phyloP scores from a whole-genome alignment of 768 basidiomycete genomes.

The Crassisporium funariophilum region DNA sequence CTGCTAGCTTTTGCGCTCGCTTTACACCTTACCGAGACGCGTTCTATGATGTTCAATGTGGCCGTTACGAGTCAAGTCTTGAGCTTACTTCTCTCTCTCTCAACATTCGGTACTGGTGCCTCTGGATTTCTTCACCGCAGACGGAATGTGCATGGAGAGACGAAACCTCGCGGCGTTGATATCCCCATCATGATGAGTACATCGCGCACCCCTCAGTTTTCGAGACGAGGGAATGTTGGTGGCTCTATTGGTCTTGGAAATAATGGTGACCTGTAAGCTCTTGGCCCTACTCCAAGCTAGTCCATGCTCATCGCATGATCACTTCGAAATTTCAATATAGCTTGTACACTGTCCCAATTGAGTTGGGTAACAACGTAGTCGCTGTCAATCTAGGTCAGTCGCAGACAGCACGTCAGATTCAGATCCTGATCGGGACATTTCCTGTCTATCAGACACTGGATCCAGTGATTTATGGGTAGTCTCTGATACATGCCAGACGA shows the following conservation, averaged over 20 bases:
- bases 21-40: too few relatives aligned
- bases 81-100: too few relatives aligned
- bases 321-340: conserved; percentile 16
- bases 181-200: conserved; percentile 22
- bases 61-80: too few relatives aligned
- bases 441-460: conserved; percentile 55
- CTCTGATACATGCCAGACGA: conserved; percentile 47
- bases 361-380: conserved; percentile 30
- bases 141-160: background rate
- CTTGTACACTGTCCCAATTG: conserved; percentile 39
- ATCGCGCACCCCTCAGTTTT: conserved; percentile 14
- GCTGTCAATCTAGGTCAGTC: conserved; percentile 33
- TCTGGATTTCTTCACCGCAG: too few relatives aligned
- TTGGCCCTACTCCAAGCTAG: background rate
- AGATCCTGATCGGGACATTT: conserved; percentile 1
- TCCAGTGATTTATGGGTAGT: conserved; percentile 74
- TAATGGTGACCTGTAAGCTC: conserved; percentile 38
- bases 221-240: conserved; percentile 29
- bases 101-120: too few relatives aligned
- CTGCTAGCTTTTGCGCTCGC: too few relatives aligned
- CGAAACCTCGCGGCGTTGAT: background rate
- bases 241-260: conserved; percentile 39
- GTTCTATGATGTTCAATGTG: too few relatives aligned
- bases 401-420: background rate
- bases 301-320: background rate